Percentiles rank a stretch among this genome's conserved stretches.
Conservation (phyloP, 257 asterid species). For the Petrea volubilis region DNA sequence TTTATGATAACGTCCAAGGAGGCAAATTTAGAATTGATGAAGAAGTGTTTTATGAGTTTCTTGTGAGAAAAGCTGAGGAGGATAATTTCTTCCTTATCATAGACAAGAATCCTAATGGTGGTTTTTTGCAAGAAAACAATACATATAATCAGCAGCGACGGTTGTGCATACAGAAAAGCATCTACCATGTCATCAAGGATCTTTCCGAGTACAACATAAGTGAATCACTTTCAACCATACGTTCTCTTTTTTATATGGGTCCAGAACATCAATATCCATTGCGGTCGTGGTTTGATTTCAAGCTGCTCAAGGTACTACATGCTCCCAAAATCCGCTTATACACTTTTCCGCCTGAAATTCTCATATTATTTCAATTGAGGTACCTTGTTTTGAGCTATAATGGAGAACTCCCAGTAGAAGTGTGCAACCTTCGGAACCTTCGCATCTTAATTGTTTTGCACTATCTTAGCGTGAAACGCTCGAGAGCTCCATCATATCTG, state of each 20-base stretch:
- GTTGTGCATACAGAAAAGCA: slow-evolving; percentile 5
- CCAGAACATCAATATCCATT: not conserved
- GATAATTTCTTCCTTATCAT: too few species aligned
- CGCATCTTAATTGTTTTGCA: slow-evolving; percentile 1
- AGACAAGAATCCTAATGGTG: not conserved
- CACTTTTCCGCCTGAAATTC: not conserved
- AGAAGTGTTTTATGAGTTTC: too few species aligned
- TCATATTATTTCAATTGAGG: not conserved
- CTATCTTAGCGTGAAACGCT: not conserved
- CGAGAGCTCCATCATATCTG: not conserved
- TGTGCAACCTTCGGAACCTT: slow-evolving; percentile 15
- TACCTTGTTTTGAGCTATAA: slow-evolving; percentile 20
- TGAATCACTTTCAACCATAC: not conserved
- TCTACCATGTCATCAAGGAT: not conserved
- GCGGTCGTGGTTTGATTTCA: not conserved
- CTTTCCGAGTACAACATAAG: not conserved
- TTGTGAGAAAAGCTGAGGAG: too few species aligned
- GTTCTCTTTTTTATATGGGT: slow-evolving; percentile 11
- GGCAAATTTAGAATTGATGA: too few species aligned
- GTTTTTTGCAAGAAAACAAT: not conserved
- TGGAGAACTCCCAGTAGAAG: not conserved
- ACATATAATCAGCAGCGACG: not conserved
- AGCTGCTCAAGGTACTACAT: slow-evolving; percentile 12
- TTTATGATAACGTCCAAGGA: too few species aligned
- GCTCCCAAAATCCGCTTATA: not conserved